phyloP scores from a whole-genome alignment of 768 basidiomycete species.

The Lactarius evosmus region DNA sequence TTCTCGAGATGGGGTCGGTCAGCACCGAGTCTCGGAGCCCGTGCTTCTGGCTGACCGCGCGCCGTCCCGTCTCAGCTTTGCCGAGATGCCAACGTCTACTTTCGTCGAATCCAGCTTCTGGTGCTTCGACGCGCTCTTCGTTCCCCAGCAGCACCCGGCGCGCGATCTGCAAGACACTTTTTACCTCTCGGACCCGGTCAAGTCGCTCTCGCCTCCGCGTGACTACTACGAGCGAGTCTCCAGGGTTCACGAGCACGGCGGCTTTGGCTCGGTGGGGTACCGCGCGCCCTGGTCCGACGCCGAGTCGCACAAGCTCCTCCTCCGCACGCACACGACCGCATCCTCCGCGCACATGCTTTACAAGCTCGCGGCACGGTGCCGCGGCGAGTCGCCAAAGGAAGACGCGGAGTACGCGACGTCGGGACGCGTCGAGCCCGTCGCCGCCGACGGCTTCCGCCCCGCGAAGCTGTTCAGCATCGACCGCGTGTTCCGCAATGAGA shows the following conservation, averaged over 20 bases:
- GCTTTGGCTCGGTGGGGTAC: constrained; percentile 92
- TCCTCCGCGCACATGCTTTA: constrained; percentile 93
- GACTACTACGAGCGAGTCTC: constrained; percentile 87
- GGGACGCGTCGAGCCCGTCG: constrained; percentile 38
- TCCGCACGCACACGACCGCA: constrained; percentile 96
- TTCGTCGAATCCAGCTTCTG: constrained; percentile 99
- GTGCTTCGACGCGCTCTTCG: constrained; percentile 98
- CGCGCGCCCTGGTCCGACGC: constrained; percentile 93
- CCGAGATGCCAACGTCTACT: constrained; percentile 95
- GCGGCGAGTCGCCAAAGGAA: constrained; percentile 53
- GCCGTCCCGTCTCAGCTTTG: constrained; percentile 60
- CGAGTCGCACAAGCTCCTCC: constrained; percentile 87
- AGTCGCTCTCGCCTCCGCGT: constrained; percentile 67
- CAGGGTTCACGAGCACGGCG: constrained; percentile 80
- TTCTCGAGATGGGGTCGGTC: constrained; percentile 97
- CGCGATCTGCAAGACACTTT: constrained; percentile 98
- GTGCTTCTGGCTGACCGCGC: not conserved
- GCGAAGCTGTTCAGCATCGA: constrained; percentile 97
- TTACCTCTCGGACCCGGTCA: constrained; percentile 90
- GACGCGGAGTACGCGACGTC: constrained; percentile 37
- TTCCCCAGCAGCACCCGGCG: constrained; percentile 98
- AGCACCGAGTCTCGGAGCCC: not conserved
- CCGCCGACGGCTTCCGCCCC: constrained; percentile 77
- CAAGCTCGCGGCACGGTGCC: constrained; percentile 81
- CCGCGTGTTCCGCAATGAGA: constrained; percentile 97